Base-by-base conservation (phyloP, 2,329 filamentous ascomycete species). In the Fusarium sp. region DNA sequence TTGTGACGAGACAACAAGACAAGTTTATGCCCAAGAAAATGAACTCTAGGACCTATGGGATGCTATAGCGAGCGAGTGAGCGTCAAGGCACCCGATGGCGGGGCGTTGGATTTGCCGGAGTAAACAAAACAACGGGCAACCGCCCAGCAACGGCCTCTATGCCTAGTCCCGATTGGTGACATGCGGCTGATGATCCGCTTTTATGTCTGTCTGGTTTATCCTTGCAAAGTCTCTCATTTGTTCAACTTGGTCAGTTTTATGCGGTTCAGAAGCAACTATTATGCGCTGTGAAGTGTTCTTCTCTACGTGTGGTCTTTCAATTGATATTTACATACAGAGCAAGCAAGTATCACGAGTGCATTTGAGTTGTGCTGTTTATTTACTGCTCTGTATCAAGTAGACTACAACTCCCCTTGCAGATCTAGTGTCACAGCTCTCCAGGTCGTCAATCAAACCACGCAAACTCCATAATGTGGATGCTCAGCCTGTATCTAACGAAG, bases 41-140 rank as follows among this genome's bases (percentile, higher is more conserved):
- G 48, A 60, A 44, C 51, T 37, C 35, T 54, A 29, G 49, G 33
- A 54, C 49, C 49, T 52, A 63, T 21, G 35, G 27, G 39, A 63
- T 60, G 68, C 65, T 64, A 68, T 66, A 49, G 38, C 64, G 59
- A 68, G 69, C 57, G n/a, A 67, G 55, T 63, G 60, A 63, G 54
- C 49, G 70, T 59, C 57, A 38, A 42, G 41, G 29, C 63, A 68
- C 55, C 42, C 39, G 35, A 66, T 69, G 63, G 76, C 76, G 76
- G 76, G 73, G 76, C 72, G 65, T 60, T 67, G 57, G 48, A 63
- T 75, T 66, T 62, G 59, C 64, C 57, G 64, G 72, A 77, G 78
- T 80, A 80, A 80, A 80, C 78, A 80, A 80, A 80, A 79, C 79
- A 76, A 73, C 65, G 70, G 70, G 70, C 76, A 78, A 79, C 79